These are phyloP conservation scores for Colletotrichum filicis DNA, from an alignment of 2,329 filamentous ascomycete species.

Conservation along the genomic window DNA sequence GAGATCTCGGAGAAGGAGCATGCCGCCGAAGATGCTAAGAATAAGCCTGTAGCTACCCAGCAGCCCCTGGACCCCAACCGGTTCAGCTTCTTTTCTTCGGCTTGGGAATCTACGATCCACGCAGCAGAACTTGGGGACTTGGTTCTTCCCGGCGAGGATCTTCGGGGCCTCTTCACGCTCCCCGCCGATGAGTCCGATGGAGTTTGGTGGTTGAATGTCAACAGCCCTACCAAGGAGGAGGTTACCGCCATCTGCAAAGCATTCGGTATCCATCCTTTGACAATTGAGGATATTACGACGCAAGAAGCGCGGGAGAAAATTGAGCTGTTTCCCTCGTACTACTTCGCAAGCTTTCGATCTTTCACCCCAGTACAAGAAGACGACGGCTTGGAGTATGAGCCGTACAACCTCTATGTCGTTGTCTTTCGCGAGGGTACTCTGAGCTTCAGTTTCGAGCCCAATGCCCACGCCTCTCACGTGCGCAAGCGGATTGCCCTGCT, in stretches of 20 bases:
- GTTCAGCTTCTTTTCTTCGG: slow-evolving; percentile 97
- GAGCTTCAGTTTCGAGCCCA: slow-evolving; percentile 92
- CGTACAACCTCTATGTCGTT: slow-evolving; percentile 95
- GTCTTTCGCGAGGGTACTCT: slow-evolving; percentile 96
- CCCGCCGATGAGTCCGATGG: slow-evolving; percentile 75
- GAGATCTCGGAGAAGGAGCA: slow-evolving; percentile 58
- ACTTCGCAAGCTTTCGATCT: slow-evolving; percentile 97
- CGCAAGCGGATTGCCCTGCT: slow-evolving; percentile 91
- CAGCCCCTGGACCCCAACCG: slow-evolving; percentile 73
- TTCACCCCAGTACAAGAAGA: slow-evolving; percentile 85
- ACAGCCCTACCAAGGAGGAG: slow-evolving; percentile 89
- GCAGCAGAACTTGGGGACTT: slow-evolving; percentile 89
- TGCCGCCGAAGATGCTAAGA: slow-evolving; percentile 50
- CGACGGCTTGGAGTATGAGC: slow-evolving; percentile 86
- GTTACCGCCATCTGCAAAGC: slow-evolving; percentile 89
- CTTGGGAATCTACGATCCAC: slow-evolving; percentile 92
- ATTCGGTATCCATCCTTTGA: slow-evolving; percentile 95
- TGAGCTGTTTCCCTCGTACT: slow-evolving; percentile 96
- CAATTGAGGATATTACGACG: slow-evolving; percentile 94
- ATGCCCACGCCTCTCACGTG: slow-evolving; percentile 88
- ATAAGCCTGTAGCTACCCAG: slow-evolving; percentile 39
- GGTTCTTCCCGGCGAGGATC: slow-evolving; percentile 87
- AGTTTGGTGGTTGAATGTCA: slow-evolving; percentile 99
- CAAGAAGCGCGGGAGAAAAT: slow-evolving; percentile 98
- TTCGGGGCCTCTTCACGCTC: slow-evolving; percentile 84